Conservation (phyloP, 352 stramenopile species). For the Nothophytophthora sp. region DNA sequence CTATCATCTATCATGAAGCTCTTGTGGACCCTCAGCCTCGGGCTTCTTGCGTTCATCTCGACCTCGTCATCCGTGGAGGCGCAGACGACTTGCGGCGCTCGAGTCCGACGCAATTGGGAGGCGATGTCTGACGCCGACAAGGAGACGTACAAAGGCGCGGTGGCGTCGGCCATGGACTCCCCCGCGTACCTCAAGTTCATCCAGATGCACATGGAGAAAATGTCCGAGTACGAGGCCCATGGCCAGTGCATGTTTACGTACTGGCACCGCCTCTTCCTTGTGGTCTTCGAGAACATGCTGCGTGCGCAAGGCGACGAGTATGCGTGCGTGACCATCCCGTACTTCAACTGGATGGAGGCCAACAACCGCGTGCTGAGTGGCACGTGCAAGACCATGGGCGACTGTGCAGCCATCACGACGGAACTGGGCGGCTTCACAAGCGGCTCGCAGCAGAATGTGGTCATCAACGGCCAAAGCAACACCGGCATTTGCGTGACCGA, state of each 20-base stretch:
- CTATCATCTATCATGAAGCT: constrained; percentile 8
- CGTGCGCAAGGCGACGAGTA: constrained; percentile 36
- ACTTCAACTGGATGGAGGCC: constrained; percentile 66
- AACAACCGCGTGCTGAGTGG: constrained; percentile 26
- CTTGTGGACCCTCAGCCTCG: constrained; percentile 10
- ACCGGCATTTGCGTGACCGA: constrained; percentile 30
- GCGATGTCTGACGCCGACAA: constrained; percentile 28
- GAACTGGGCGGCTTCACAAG: constrained; percentile 29
- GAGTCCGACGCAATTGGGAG: constrained; percentile 41
- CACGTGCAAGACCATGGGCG: constrained; percentile 33
- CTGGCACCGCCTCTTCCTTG: constrained; percentile 66
- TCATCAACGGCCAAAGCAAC: constrained; percentile 26
- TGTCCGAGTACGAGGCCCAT: constrained; percentile 37
- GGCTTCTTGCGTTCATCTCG: constrained; percentile 3
- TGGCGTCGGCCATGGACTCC: constrained; percentile 40
- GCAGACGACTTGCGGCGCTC: constrained; percentile 16
- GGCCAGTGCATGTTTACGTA: constrained; percentile 70
- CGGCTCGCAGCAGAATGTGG: constrained; percentile 3
- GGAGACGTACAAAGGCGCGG: constrained; percentile 33
- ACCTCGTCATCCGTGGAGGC: not conserved
- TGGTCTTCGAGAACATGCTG: constrained; percentile 76
- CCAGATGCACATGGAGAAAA: constrained; percentile 44
- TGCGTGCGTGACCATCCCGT: constrained; percentile 63
- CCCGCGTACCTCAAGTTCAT: constrained; percentile 50
- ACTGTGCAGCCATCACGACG: constrained; percentile 32